phyloP scores from a whole-genome alignment of 768 basidiomycete species.

The Termitomyces sp. region DNA sequence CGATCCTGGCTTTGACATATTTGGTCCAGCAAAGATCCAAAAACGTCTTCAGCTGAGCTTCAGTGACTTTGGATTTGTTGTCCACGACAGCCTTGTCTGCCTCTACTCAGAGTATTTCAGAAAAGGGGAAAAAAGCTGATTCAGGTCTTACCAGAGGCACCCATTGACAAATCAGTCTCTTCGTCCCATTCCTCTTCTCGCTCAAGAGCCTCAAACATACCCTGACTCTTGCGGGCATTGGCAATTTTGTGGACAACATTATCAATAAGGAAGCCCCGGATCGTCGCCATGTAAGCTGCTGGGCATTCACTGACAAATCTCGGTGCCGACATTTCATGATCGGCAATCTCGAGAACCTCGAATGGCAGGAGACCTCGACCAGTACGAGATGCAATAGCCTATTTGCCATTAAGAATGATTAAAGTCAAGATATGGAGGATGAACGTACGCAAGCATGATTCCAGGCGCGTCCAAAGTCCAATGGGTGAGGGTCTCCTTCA shows the following conservation, averaged over 20 bases:
- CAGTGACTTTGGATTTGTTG: conserved; percentile 87
- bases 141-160: conserved; percentile 54
- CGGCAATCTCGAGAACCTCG: conserved; percentile 73
- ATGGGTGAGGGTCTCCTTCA: conserved; percentile 91
- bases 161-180: conserved; percentile 69
- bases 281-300: conserved; percentile 57
- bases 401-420: not conserved
- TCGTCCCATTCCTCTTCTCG: conserved; percentile 72
- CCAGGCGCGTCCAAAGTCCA: conserved; percentile 87
- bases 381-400: conserved; percentile 59
- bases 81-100: conserved; percentile 74
- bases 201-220: conserved; percentile 81
- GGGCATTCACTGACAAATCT: conserved; percentile 70
- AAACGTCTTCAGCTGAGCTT: conserved; percentile 72
- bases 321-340: conserved; percentile 49
- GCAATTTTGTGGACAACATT: conserved; percentile 64
- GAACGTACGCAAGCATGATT: conserved; percentile 51
- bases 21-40: conserved; percentile 85
- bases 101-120: conserved; percentile 26
- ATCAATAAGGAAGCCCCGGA: conserved; percentile 65
- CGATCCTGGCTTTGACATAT: conserved; percentile 93
- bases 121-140: not conserved
- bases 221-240: conserved; percentile 58
- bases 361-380: conserved; percentile 76
- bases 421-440: not conserved